Conservation (phyloP, 441 rosid species). For the Eugenia klotzschiana region DNA sequence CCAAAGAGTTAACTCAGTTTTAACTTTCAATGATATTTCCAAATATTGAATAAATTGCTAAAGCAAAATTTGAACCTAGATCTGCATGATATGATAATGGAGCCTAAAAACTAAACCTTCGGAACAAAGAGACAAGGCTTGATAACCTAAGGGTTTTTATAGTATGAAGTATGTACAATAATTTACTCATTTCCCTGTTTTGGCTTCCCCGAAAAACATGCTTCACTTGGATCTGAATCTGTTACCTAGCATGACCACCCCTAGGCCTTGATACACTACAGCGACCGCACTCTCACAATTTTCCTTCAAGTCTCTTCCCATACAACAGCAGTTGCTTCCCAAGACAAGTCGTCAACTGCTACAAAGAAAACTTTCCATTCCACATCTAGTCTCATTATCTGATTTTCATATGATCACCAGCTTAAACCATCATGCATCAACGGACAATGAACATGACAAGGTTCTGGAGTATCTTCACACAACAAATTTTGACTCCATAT, state of each 20-base stretch:
- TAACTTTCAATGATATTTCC: background rate
- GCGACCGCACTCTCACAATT: background rate
- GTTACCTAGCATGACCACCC: background rate
- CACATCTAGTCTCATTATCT: background rate
- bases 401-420: background rate
- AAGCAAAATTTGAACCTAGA: background rate
- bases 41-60: background rate
- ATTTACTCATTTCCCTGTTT: background rate
- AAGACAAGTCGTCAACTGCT: background rate
- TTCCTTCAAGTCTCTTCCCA: background rate
- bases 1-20: background rate
- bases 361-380: background rate
- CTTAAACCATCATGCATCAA: background rate
- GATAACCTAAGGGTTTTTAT: background rate
- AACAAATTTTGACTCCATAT: background rate
- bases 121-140: background rate
- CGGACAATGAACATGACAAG: background rate
- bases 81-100: background rate
- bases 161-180: background rate
- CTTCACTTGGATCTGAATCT: background rate
- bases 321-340: background rate
- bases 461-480: background rate
- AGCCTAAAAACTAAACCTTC: background rate
- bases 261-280: background rate
- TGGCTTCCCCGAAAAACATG: background rate